Evolutionary conservation across 345 rosid species (phyloP).

Genomic region (Cardamine chenopodiifolia): DNA sequence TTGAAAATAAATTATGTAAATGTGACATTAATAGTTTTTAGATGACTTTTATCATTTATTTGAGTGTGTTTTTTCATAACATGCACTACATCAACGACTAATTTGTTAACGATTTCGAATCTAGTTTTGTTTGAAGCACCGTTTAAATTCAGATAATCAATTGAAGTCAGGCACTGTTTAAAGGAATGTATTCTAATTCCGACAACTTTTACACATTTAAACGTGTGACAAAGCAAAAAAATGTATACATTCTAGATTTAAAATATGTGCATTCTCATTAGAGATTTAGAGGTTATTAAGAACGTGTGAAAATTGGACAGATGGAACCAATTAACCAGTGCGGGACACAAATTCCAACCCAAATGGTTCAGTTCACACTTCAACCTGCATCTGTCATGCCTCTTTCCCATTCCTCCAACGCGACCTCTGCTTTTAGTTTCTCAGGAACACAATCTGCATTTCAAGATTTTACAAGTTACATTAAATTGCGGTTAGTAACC

Average conservation of each 20-base stretch:
- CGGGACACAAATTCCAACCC: conserved; percentile 14
- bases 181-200: neutral
- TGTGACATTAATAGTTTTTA: neutral
- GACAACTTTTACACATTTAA: conserved; percentile 1
- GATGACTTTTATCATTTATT: neutral
- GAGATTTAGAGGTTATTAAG: neutral
- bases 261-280: conserved; percentile 24
- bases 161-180: neutral
- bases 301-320: neutral
- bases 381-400: conserved; percentile 42
- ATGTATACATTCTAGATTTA: neutral
- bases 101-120: no score
- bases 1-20: neutral
- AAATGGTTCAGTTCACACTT: neutral
- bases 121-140: no score
- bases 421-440: conserved; percentile 67
- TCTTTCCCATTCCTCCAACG: conserved; percentile 52
- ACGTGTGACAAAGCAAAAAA: neutral
- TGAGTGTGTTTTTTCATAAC: neutral
- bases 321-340: conserved; percentile 13
- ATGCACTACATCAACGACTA: no score
- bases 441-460: conserved; percentile 72
- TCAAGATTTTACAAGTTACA: neutral
- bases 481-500: neutral
- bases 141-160: no score